Conservation (phyloP, 306 rosid genomes). For the Dryas alaskensis region DNA sequence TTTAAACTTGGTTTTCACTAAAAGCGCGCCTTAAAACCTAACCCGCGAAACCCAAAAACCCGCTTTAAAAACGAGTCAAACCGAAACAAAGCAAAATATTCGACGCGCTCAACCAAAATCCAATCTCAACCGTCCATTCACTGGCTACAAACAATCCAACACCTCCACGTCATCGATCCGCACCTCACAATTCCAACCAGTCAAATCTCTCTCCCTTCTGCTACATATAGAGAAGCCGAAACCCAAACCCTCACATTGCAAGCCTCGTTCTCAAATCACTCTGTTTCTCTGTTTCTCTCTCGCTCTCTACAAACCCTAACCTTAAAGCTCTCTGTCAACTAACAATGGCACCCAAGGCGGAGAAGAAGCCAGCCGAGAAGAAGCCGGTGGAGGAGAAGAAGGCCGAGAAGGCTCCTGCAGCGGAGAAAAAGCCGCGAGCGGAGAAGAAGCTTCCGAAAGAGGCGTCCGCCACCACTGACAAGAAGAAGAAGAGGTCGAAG, state of each 20-base stretch:
- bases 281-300: background rate
- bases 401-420: constrained; percentile 54
- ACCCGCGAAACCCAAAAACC: constrained; percentile 17
- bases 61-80: background rate
- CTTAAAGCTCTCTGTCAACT: background rate
- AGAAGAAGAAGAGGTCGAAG: constrained; percentile 54
- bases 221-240: constrained; percentile 7
- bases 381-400: constrained; percentile 46
- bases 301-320: background rate
- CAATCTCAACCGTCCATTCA: constrained; percentile 26
- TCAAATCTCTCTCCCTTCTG: constrained; percentile 15
- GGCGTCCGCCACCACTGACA: constrained; percentile 20
- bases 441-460: constrained; percentile 56
- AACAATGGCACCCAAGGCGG: constrained; percentile 41
- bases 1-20: background rate
- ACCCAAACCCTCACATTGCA: background rate
- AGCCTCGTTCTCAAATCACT: background rate
- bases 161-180: constrained; percentile 33
- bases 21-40: background rate
- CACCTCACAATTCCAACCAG: constrained; percentile 3
- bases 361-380: constrained; percentile 55
- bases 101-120: background rate
- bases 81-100: background rate
- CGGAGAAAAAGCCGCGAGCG: constrained; percentile 58
- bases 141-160: background rate